A percentile compares a stretch with the other conserved stretches of the same genome.
These are phyloP conservation scores for Pilatotrama ljubarskyi DNA, from an alignment of 768 basidiomycete species.

Conservation along the genomic window DNA sequence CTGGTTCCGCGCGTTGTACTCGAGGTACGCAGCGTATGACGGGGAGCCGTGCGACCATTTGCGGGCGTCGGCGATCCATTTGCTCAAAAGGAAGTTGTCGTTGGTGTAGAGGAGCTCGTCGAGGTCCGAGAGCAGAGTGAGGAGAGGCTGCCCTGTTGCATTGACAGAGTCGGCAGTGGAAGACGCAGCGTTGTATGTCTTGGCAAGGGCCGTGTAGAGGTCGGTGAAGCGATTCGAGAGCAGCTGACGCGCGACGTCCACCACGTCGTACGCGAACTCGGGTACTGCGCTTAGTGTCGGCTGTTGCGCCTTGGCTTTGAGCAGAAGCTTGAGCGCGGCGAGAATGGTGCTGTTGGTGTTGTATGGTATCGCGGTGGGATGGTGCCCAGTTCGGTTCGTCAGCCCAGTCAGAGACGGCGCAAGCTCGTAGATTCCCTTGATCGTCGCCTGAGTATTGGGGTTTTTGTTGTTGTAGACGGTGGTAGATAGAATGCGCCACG, in stretches of 20 bases:
- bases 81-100: constrained; percentile 35
- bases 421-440: constrained; percentile 42
- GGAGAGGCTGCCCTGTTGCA: constrained; percentile 30
- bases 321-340: constrained; percentile 25
- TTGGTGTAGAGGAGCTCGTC: constrained; percentile 37
- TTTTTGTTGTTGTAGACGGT: constrained; percentile 43
- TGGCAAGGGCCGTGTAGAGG: constrained; percentile 34
- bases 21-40: constrained; percentile 38
- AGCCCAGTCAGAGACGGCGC: constrained; percentile 37
- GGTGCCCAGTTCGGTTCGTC: constrained; percentile 33
- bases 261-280: constrained; percentile 42
- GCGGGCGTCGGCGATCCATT: constrained; percentile 38
- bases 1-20: constrained; percentile 43
- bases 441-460: constrained; percentile 33
- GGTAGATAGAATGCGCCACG: constrained; percentile 38
- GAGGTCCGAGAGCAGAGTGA: constrained; percentile 35
- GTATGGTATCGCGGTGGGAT: constrained; percentile 38
- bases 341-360: constrained; percentile 36
- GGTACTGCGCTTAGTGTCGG: constrained; percentile 25
- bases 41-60: constrained; percentile 32
- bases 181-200: constrained; percentile 28
- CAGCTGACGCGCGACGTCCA: constrained; percentile 41
- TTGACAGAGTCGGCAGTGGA: constrained; percentile 26
- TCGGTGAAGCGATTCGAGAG: constrained; percentile 41
- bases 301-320: constrained; percentile 21